A percentile compares a stretch with the other conserved stretches of the same genome.
These are phyloP conservation scores for Solanum rostratum DNA, from an alignment of 257 asterid genomes.

Conservation along the genomic window DNA sequence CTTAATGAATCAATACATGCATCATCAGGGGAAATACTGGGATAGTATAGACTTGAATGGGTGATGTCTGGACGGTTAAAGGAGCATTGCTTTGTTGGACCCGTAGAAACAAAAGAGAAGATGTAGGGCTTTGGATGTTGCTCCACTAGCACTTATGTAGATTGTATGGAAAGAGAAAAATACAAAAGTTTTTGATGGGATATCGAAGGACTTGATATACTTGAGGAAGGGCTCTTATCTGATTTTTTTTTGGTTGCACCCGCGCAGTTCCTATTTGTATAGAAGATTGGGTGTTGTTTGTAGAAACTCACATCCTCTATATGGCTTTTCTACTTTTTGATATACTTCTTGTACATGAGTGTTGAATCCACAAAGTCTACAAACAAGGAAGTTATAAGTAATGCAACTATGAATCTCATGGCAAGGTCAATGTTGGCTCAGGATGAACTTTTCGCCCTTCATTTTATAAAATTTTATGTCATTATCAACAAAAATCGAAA, in stretches of 20 bases:
- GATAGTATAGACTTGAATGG: neutral
- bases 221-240: neutral
- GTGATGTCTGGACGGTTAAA: neutral
- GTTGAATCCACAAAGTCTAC: neutral
- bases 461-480: neutral
- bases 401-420: neutral
- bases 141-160: neutral
- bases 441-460: neutral
- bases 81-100: neutral
- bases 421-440: neutral
- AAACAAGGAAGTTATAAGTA: neutral
- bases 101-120: neutral
- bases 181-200: neutral
- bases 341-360: neutral
- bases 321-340: neutral
- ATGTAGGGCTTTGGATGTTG: neutral
- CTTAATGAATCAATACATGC: neutral
- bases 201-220: neutral
- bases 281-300: neutral
- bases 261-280: neutral
- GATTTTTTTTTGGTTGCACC: neutral
- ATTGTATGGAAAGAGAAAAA: neutral
- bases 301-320: neutral
- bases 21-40: neutral
- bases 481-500: neutral